Conservation (phyloP, 257 asterid genomes). For the Lantana camara region DNA sequence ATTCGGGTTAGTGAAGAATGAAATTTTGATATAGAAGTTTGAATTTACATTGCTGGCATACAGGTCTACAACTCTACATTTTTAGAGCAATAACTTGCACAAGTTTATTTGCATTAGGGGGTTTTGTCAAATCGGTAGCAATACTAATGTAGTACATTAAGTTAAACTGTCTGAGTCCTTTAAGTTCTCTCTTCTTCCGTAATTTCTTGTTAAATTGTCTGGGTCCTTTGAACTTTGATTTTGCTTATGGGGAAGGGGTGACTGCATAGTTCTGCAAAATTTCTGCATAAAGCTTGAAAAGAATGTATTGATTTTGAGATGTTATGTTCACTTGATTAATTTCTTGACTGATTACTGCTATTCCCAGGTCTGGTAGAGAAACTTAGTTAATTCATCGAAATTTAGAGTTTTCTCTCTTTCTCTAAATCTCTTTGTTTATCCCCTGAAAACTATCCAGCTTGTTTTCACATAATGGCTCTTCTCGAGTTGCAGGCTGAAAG, state of each 20-base stretch:
- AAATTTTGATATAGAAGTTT: neutral
- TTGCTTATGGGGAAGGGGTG: neutral
- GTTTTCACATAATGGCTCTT: conserved; percentile 14
- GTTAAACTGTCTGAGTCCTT: too few relatives aligned
- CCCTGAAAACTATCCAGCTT: conserved; percentile 21
- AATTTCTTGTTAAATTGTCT: neutral
- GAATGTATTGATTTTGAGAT: conserved; percentile 9
- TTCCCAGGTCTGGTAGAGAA: neutral
- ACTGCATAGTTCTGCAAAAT: conserved; percentile 4
- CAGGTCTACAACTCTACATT: neutral
- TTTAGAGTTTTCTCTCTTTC: neutral
- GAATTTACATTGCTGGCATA: neutral
- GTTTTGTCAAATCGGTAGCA: neutral
- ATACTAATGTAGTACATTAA: neutral
- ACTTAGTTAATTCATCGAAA: conserved; percentile 4
- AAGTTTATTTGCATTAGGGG: conserved; percentile 6
- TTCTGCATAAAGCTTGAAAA: conserved; percentile 10
- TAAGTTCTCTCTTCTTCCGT: too few relatives aligned
- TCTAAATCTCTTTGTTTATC: neutral
- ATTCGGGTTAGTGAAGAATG: conserved; percentile 57
- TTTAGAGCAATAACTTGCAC: neutral
- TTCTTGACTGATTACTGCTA: neutral
- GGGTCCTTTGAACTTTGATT: neutral
- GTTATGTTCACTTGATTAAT: neutral
- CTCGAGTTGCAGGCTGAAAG: conserved; percentile 65